Conservation (phyloP, 2,329 filamentous ascomycete genomes). For the Fusarium neocosmosporiellum region DNA sequence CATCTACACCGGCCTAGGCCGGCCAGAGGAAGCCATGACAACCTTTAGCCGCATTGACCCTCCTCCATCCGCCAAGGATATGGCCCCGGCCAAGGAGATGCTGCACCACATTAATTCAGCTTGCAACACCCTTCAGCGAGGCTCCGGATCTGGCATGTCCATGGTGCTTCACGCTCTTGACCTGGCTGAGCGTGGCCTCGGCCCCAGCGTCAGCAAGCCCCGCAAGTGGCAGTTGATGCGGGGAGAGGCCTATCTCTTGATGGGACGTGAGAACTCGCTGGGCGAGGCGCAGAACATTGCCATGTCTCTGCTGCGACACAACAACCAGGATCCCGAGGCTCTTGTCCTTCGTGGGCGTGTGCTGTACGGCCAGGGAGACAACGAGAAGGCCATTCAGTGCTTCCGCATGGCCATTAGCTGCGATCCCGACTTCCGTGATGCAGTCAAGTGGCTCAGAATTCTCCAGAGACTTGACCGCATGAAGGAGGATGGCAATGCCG, state of each 20-base stretch:
- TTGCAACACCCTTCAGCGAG: slow-evolving; percentile 78
- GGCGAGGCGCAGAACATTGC: slow-evolving; percentile 94
- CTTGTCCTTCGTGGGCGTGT: slow-evolving; percentile 88
- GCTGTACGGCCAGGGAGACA: slow-evolving; percentile 91
- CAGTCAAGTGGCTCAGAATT: slow-evolving; percentile 87
- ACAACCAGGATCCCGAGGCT: slow-evolving; percentile 93
- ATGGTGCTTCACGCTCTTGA: slow-evolving; percentile 95
- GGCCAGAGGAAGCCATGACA: slow-evolving; percentile 86
- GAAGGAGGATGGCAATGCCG: slow-evolving; percentile 91
- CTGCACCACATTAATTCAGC: slow-evolving; percentile 83
- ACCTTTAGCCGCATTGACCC: slow-evolving; percentile 86
- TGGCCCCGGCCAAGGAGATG: slow-evolving; percentile 86
- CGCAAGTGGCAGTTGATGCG: slow-evolving; percentile 95
- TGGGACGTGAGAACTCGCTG: slow-evolving; percentile 88
- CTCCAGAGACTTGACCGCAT: slow-evolving; percentile 93
- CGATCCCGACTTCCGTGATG: slow-evolving; percentile 91
- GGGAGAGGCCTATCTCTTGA: slow-evolving; percentile 91
- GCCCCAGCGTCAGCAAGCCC: slow-evolving; percentile 79
- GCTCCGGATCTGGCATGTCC: slow-evolving; percentile 82
- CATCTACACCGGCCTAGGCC: no score
- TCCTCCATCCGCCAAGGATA: slow-evolving; percentile 85
- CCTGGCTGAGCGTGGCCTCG: slow-evolving; percentile 85
- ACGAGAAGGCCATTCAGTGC: slow-evolving; percentile 92
- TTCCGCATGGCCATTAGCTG: slow-evolving; percentile 90
- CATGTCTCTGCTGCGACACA: slow-evolving; percentile 85